Percentiles rank a stretch among this genome's conserved stretches.
These are phyloP conservation scores for Zymoseptoria crescenta DNA, from an alignment of 2,329 filamentous ascomycete species.

Conservation along the genomic window DNA sequence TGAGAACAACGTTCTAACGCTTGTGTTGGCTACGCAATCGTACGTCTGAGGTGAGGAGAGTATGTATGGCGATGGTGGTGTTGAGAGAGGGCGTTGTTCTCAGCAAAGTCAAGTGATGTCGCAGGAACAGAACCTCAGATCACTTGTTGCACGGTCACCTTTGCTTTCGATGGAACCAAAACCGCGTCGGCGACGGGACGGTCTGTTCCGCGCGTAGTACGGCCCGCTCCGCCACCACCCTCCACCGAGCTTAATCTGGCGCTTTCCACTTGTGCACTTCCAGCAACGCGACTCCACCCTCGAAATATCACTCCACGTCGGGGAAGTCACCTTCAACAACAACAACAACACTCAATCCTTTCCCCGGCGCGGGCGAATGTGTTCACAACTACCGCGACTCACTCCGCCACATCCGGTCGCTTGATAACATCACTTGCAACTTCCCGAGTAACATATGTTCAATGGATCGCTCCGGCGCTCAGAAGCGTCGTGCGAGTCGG, in stretches of 20 bases:
- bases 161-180: neutral
- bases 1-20: neutral
- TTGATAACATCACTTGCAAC: neutral
- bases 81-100: neutral
- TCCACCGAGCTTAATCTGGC: neutral
- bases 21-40: neutral
- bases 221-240: neutral
- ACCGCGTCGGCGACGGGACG: neutral
- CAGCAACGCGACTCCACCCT: neutral
- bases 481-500: neutral
- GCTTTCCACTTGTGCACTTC: neutral
- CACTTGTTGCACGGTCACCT: neutral
- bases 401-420: neutral
- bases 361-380: neutral
- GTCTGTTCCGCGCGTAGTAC: neutral
- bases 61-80: neutral
- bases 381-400: neutral
- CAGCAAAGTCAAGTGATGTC: neutral
- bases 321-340: neutral
- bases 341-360: neutral
- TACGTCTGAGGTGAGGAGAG: neutral
- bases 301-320: neutral
- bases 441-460: neutral
- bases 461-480: neutral
- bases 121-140: neutral